Evolutionary conservation across 345 rosid genomes (phyloP), one percentile per base, ranked within the genome.

Genomic region (Schrenkiella parvula): DNA sequence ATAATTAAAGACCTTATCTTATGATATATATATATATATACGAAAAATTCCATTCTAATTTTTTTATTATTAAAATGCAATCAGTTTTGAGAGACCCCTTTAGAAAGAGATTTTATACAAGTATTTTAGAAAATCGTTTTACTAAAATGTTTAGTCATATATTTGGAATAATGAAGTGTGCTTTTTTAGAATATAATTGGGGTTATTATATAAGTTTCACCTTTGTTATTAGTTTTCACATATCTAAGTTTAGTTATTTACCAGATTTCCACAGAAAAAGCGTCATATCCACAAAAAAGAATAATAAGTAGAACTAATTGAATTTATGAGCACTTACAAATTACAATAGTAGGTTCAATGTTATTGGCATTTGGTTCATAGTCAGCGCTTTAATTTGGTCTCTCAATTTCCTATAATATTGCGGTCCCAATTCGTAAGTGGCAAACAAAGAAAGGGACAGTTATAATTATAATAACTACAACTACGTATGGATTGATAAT

Each of bases 371-470:
- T 19, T 73, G 58, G 44, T 52, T 62, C 46, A 21, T 32, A 21
- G 41, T 64, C 41, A 57, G 41, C 56, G 64, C 39, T 44, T 56
- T 46, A 39, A 22, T 55, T 41, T 56, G 41, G 51, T 46, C 14
- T 17, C 25, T 56, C 14, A 47, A 32, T 73, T 47, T 57, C 58
- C 4, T 65, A 26, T 22, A 44, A 23, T 35, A 55, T 73, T 56
- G 59, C 66, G 72, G 66, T 47, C 19, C 69, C 22, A 63, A 42
- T 32, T 31, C 69, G 25, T 57, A 66, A 73, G 78, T 73, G 78
- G 78, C 72, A 73, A 73, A 57, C 78, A 73, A 57, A 57, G 59
- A 66, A 26, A 66, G 18, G n/a, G 44, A 43, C 52, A 48, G 10
- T 2, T 47, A 46, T 57, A 65, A 25, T 55, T 64, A 56, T 43